Percentiles rank a stretch among this genome's conserved stretches.
Conservation (phyloP, 495 filamentous ascomycete species). For the Tuber calosporum region DNA sequence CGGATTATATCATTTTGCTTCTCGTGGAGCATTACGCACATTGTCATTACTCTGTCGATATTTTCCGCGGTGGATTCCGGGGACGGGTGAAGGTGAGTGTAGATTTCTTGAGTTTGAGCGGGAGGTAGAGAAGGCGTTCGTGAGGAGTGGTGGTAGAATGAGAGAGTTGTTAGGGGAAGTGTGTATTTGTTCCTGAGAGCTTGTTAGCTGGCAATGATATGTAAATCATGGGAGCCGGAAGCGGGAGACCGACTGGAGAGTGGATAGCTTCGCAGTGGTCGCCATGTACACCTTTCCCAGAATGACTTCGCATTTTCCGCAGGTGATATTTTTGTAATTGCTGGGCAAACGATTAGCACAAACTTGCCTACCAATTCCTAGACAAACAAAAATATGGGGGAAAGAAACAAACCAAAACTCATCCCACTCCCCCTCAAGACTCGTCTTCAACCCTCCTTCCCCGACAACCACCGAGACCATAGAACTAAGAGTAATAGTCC, state of each 20-base stretch:
- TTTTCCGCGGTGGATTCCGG: constrained; percentile 24
- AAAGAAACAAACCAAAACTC: constrained; percentile 29
- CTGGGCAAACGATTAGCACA: constrained; percentile 15
- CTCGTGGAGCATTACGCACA: constrained; percentile 34
- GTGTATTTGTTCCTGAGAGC: constrained; percentile 24
- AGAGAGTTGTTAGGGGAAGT: constrained; percentile 20
- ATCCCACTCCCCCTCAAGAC: constrained; percentile 32
- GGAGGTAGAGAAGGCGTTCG: constrained; percentile 25
- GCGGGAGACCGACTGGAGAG: constrained; percentile 27
- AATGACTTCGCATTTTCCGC: constrained; percentile 27
- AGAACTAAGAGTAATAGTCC: constrained; percentile 24
- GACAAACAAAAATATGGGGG: background rate
- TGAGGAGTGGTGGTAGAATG: constrained; percentile 32
- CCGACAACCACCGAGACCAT: constrained; percentile 27
- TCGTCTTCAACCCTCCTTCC: constrained; percentile 25
- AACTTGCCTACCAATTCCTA: constrained; percentile 3
- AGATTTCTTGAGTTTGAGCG: constrained; percentile 31
- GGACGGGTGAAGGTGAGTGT: constrained; percentile 26
- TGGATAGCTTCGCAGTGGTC: constrained; percentile 31
- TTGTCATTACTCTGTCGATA: constrained; percentile 28
- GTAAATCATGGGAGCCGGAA: background rate
- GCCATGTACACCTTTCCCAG: constrained; percentile 37
- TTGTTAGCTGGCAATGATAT: background rate
- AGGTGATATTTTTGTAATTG: constrained; percentile 34
- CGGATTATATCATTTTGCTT: constrained; percentile 32